These are phyloP conservation scores for Fusarium nurragi DNA, from an alignment of 2,329 filamentous ascomycete species.

Conservation along the genomic window DNA sequence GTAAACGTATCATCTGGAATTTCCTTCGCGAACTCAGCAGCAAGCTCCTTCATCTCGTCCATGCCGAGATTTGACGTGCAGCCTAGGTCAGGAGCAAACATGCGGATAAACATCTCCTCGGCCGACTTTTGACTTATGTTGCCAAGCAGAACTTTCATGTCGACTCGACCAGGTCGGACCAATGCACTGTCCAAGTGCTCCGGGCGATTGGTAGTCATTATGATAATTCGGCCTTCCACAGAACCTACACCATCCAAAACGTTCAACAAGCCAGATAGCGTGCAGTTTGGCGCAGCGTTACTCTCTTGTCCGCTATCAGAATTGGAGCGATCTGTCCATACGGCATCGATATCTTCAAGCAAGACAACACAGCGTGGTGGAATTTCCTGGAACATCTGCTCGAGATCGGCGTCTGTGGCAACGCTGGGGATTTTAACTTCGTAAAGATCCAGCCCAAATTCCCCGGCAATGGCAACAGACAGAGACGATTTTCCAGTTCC, in stretches of 20 bases:
- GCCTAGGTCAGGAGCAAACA: conserved; percentile 53
- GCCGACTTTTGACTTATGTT: conserved; percentile 57
- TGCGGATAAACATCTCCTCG: conserved; percentile 58
- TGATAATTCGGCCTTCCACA: conserved; percentile 74
- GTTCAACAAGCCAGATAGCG: conserved; percentile 74
- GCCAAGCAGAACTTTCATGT: conserved; percentile 68
- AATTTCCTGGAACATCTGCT: conserved; percentile 62
- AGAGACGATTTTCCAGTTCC: conserved; percentile 69
- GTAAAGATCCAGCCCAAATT: conserved; percentile 62
- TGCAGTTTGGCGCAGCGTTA: conserved; percentile 48
- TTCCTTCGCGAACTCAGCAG: conserved; percentile 62
- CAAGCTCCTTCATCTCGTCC: conserved; percentile 56
- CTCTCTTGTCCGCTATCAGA: conserved; percentile 30
- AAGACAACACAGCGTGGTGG: conserved; percentile 63
- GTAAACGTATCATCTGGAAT: conserved; percentile 60
- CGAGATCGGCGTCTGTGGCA: conserved; percentile 59
- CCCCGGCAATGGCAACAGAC: conserved; percentile 61
- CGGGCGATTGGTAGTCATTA: conserved; percentile 77
- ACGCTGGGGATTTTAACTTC: conserved; percentile 60
- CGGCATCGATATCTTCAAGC: conserved; percentile 64
- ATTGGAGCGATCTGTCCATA: conserved; percentile 45
- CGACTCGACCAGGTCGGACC: conserved; percentile 72
- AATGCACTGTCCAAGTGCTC: conserved; percentile 72
- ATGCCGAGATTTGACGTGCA: conserved; percentile 39
- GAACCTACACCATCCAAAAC: conserved; percentile 76